Conservation (phyloP, 176 grass and related monocot genomes). For the Ensete ventricosum region DNA sequence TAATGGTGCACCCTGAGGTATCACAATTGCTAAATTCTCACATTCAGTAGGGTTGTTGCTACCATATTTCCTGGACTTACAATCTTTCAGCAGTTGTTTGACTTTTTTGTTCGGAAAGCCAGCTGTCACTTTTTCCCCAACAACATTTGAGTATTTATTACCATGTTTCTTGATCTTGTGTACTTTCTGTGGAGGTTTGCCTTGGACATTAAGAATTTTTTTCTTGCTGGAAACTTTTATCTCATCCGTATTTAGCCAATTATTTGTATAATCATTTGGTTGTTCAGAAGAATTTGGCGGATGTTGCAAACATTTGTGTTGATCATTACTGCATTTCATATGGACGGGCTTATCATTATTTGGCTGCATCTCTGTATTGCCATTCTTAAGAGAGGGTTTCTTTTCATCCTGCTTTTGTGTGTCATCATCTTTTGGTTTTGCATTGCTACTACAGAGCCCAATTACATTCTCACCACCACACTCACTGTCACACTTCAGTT, state of each 20-base stretch:
- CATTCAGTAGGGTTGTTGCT: constrained; percentile 1
- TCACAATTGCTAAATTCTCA: constrained; percentile 9
- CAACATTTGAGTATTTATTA: too few species aligned
- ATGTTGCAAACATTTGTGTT: background rate
- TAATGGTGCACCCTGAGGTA: constrained; percentile 40
- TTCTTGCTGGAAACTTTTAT: background rate
- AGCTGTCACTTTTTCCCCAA: background rate
- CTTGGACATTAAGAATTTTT: background rate
- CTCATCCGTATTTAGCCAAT: background rate
- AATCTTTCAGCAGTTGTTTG: constrained; percentile 10
- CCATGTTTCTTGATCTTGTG: too few species aligned
- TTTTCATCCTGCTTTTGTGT: too few species aligned
- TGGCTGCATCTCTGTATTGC: background rate
- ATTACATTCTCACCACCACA: background rate
- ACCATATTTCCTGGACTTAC: background rate
- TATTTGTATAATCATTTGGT: too few species aligned
- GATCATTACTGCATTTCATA: background rate
- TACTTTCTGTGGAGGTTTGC: background rate
- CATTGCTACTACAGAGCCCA: background rate
- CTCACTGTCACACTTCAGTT: background rate
- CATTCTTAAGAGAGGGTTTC: too few species aligned
- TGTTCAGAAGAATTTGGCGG: too few species aligned
- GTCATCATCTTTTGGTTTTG: background rate
- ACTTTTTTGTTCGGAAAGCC: constrained; percentile 9
- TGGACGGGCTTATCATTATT: background rate